Percentiles rank a stretch among this genome's conserved stretches.
Evolutionary conservation across 2,329 filamentous ascomycete species (phyloP).

Genomic region (Thielaviopsis punctulata): DNA sequence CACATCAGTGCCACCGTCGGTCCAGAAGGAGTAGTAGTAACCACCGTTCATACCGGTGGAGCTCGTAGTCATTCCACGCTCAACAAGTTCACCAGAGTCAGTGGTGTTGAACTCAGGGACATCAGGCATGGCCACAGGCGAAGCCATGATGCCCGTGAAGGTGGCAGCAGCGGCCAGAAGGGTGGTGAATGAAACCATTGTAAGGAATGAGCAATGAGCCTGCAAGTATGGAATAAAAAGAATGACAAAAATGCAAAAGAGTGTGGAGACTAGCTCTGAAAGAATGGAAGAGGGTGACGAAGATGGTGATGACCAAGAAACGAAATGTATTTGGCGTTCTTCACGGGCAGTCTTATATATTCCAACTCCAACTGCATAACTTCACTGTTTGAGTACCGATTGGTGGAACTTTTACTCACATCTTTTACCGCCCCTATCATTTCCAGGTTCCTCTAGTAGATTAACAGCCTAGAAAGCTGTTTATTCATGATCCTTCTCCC

Average conservation of each 20-base stretch:
- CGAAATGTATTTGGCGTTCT: too few relatives aligned
- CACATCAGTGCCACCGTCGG: constrained; percentile 26
- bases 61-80: constrained; percentile 19
- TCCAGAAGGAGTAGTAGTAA: constrained; percentile 33
- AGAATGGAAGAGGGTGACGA: background rate
- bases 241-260: background rate
- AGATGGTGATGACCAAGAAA: background rate
- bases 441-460: too few relatives aligned
- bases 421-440: too few relatives aligned
- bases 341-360: too few relatives aligned
- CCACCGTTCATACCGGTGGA: constrained; percentile 22
- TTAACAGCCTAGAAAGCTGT: too few relatives aligned
- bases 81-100: background rate
- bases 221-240: background rate
- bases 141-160: background rate
- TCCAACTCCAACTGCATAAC: too few relatives aligned
- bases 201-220: background rate
- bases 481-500: too few relatives aligned
- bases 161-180: constrained; percentile 1
- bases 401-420: too few relatives aligned
- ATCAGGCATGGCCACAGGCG: constrained; percentile 6
- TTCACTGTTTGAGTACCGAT: too few relatives aligned
- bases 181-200: constrained; percentile 4
- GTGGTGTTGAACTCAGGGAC: background rate
- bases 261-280: background rate